Base-by-base conservation (phyloP, 139 green algal species). In the Coelastrella sp. region DNA sequence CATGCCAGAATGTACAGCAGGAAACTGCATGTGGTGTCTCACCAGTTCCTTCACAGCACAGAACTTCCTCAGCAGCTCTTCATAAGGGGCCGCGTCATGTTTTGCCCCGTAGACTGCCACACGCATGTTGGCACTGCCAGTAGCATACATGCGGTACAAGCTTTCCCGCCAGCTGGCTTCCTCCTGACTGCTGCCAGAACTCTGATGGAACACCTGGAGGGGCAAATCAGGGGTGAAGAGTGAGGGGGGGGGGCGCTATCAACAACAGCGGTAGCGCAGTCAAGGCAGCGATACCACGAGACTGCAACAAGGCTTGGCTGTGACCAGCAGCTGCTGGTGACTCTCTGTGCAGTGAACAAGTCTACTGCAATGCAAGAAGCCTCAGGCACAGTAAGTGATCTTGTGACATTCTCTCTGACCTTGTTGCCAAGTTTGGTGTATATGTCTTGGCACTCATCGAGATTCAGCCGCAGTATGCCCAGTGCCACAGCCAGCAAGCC, bases 31-130 rank as follows among this genome's bases (percentile, higher is more conserved):
- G 35, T 49, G 35, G 3, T 49, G 35, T 49, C 92, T 61, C 92
- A 94, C 92, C 84, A 91, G 74, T 79, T 88, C 82, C 27, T 65
- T 68, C 22, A 97, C 90, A 22, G 94, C 78, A 92, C 94, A 97
- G 58, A 95, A 93, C 84, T 97, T 89, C 91, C 95, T 93, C 56
- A 98, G 93, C 87, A 98, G 93, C 24, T 78, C 87, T 93, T 99
- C 97, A 91, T 99, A 99, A 22, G 96, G 91, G 60, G 82, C 92
- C 7, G 98, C 94, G 84, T 99, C 97, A 92, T 99, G 98, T 94
- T 99, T 99, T 91, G 90, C 95, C 57, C 97, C 97, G 66, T 97
- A 96, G 83, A 98, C 94, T 4, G 95, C 95, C 24, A 98, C 93
- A 7, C 95, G 91, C 83, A 97, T 90, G 92, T 92, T 97, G 94